Evolutionary conservation across 73 alveolate species (phyloP), one percentile per base, ranked within the genome.

Genomic region (Blepharisma stoltei): DNA sequence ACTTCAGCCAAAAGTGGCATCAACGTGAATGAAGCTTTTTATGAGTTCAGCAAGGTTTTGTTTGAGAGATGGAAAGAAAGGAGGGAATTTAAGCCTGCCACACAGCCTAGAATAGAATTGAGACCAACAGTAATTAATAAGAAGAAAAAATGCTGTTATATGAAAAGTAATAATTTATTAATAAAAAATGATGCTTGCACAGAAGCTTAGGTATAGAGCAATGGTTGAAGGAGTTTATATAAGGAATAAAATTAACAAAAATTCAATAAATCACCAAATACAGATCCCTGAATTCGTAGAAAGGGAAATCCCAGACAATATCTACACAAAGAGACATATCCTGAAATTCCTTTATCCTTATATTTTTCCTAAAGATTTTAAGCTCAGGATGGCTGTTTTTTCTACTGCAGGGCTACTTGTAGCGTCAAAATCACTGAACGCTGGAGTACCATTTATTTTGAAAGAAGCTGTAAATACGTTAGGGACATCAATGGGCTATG

Each of bases 391-490:
- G 9, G 32, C 52, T 21, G 65, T 83, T 43, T 73, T 69, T 50
- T 27, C 41, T 0, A 71, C 92, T 23, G 70, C 73, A 23, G 78
- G 60, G 23, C 49, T 87, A 3, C 70, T 88, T 21, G 70, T 78
- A 6, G 71, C 76, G 4, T 71, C 88, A 7, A 88, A 88, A 66
- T 32, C 53, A 1, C 70, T 88, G 20, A 83, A 86, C 44, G 77
- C 88, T 7, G 65, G 69, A 1, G 80, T 83, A 37, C 95, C 95
- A 9, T 88, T 78, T 49, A 78, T 83, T 27, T 52, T 88, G 44
- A 85, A 85, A 70, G 67, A 23, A 18, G 91, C 86, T 6, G 95
- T 88, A n/a, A 80, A 88, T 75, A 82, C 95, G 0, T 7, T 88
- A 6, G 79, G 92, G 5, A 76, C 44, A 0, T 81, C 71, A 6